A percentile compares a stretch with the other conserved stretches of the same genome.
Evolutionary conservation across 1,284 basidiomycete species (phyloP).

Genomic region (Cryptococcus sp.): DNA sequence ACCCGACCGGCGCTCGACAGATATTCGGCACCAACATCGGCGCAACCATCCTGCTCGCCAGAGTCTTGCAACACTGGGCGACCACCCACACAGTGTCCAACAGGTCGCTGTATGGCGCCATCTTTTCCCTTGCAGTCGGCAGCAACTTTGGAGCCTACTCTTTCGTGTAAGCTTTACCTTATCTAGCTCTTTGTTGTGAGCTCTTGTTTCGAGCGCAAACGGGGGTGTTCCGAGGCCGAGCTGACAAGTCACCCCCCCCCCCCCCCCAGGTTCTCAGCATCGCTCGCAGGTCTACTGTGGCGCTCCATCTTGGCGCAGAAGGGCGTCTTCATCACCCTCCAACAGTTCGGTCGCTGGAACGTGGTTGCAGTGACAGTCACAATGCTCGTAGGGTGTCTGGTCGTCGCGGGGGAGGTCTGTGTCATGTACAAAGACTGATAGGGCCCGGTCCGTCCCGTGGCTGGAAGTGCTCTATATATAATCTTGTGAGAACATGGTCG

Average conservation of each 20-base stretch:
- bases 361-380: constrained; percentile 61
- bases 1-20: constrained; percentile 29
- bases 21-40: constrained; percentile 93
- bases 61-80: constrained; percentile 43
- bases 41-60: constrained; percentile 79
- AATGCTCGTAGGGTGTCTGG: constrained; percentile 57
- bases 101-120: constrained; percentile 44
- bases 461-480: not conserved
- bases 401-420: constrained; percentile 51
- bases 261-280: constrained; percentile 63
- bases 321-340: constrained; percentile 63
- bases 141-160: constrained; percentile 91
- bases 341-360: constrained; percentile 73
- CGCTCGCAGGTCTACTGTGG: constrained; percentile 89
- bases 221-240: too few relatives aligned
- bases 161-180: constrained; percentile 60
- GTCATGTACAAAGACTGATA: constrained; percentile 42
- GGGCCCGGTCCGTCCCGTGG: not conserved
- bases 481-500: too few relatives aligned
- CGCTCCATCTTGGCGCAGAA: constrained; percentile 72
- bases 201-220: too few relatives aligned
- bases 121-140: constrained; percentile 69
- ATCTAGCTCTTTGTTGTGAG: not conserved
- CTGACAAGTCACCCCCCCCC: not conserved
- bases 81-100: constrained; percentile 32